Evolutionary conservation across 345 rosid genomes (phyloP), one percentile per base, ranked within the genome.

Genomic region (Aquilaria yunnanensis): DNA sequence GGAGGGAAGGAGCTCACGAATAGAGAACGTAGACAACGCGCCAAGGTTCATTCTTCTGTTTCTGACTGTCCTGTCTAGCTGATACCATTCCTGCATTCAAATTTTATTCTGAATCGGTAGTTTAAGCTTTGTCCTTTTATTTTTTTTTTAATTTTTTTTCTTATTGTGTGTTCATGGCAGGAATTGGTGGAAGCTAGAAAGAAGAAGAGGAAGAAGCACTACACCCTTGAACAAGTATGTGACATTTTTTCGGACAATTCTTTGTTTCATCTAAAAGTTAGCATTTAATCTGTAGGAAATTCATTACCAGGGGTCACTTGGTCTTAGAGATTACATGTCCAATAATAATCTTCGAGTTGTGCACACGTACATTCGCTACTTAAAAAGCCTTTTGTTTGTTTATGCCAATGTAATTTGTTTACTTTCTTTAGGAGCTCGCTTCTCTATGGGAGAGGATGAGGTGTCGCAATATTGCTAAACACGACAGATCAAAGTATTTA

Each of bases 371-470:
- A 37, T 37, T 37, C 8, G 2, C 43, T 37, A 37, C 2, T 37
- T 37, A 37, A 37, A 37, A 37, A 37, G 43, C 43, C 8, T 37
- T 16, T 4, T 2, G 33, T 2, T 43, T 47, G 60, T 50, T 46
- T 68, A 23, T 47, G 32, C 43, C 43, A 34, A n/a, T 10, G 29
- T 13, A n/a, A 51, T 7, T 31, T 54, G 51, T 62, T 54, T 9
- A 43, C 5, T 55, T 53, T 32, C 14, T 23, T 57, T 57, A 95
- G 99, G 99, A 95, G 84, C 98, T 91, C 75, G 91, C 83, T 9
- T 57, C 75, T 65, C 78, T 91, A 2, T 95, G 96, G 96, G 99
- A 91, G 72, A 89, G 88, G 84, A 89, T 95, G 90, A 87, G 98
- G 65, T 91, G 79, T 47, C 96, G 86, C 14, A 78, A 91, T 60